phyloP scores from a whole-genome alignment of 129 eudicot genomes.

The Chrysanthemum seticuspe region DNA sequence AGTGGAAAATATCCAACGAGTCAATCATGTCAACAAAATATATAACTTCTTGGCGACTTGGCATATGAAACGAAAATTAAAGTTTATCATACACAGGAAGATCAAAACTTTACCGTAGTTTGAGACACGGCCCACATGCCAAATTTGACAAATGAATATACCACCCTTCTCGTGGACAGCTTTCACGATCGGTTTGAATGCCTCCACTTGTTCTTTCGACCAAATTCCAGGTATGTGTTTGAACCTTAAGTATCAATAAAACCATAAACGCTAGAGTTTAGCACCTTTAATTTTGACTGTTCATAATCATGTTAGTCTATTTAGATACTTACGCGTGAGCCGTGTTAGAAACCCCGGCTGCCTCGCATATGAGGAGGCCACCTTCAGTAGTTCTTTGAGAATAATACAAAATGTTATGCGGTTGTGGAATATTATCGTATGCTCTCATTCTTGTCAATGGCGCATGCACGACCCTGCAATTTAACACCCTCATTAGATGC shows the following conservation, averaged over 20 bases:
- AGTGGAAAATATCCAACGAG: too few species aligned
- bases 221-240: slow-evolving; percentile 38
- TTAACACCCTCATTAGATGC: neutral
- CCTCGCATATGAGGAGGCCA: slow-evolving; percentile 50
- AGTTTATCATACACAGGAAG: too few species aligned
- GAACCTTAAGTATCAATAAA: slow-evolving; percentile 16
- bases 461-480: slow-evolving; percentile 47
- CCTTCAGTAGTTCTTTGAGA: slow-evolving; percentile 54
- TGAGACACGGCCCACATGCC: slow-evolving; percentile 42
- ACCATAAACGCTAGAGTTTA: neutral
- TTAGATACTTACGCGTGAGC: slow-evolving; percentile 34
- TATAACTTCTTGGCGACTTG: too few species aligned
- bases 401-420: slow-evolving; percentile 43
- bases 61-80: too few species aligned
- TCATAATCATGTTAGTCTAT: neutral
- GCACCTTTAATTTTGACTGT: neutral
- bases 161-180: slow-evolving; percentile 45
- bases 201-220: slow-evolving; percentile 45
- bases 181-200: slow-evolving; percentile 49
- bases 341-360: slow-evolving; percentile 40
- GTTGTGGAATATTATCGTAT: slow-evolving; percentile 42
- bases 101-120: neutral
- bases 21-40: too few species aligned
- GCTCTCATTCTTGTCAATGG: slow-evolving; percentile 47
- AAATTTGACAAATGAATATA: slow-evolving; percentile 39